Evolutionary conservation across 208 protist species (phyloP).

Genomic region (Trichomonas gallinae): DNA sequence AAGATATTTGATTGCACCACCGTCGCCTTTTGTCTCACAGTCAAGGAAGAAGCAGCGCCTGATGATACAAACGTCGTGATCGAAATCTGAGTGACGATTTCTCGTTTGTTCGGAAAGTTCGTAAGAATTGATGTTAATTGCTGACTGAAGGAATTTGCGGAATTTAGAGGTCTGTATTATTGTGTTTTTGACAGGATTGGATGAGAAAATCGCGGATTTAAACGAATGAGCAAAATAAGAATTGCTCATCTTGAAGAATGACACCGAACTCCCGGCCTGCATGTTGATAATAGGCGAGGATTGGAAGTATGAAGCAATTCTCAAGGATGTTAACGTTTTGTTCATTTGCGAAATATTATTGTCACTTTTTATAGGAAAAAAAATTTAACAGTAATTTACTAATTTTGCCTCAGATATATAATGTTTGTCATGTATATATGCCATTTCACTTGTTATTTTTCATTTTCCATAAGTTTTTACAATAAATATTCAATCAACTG

Average conservation of each 20-base stretch:
- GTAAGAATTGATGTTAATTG: neutral
- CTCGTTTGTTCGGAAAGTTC: neutral
- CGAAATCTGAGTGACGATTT: neutral
- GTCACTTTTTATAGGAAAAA: neutral
- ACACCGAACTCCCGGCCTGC: neutral
- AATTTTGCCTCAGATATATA: no score
- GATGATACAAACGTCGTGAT: neutral
- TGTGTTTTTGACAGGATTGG: neutral
- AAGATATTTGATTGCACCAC: neutral
- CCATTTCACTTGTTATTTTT: no score
- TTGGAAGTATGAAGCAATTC: neutral
- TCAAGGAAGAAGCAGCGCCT: neutral
- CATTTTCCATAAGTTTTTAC: no score
- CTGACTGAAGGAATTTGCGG: neutral
- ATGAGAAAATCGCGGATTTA: neutral
- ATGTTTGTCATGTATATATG: no score
- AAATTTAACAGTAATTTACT: no score
- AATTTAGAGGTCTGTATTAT: neutral
- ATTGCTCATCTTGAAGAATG: neutral
- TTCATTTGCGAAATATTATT: neutral
- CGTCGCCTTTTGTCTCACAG: neutral
- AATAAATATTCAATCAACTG: no score
- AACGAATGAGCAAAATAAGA: neutral
- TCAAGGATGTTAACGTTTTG: neutral
- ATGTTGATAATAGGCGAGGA: neutral